phyloP scores from a whole-genome alignment of 2,329 filamentous ascomycete genomes.

The Leptographium lundbergii region DNA sequence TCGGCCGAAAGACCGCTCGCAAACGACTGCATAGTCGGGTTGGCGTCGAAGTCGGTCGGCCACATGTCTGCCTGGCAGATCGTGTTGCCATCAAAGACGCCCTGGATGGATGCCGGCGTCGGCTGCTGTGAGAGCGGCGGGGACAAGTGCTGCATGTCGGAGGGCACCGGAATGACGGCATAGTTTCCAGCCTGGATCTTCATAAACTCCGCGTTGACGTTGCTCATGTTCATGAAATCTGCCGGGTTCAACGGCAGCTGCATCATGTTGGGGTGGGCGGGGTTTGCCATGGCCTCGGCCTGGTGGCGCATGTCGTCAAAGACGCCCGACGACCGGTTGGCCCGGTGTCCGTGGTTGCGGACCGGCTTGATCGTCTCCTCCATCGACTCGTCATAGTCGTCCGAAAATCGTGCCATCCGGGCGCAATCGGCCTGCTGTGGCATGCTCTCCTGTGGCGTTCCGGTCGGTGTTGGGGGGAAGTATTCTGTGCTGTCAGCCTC shows the following conservation, averaged over 20 bases:
- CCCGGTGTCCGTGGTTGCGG: slow-evolving; percentile 18
- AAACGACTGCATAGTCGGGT: slow-evolving; percentile 10
- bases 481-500: slow-evolving; percentile 30
- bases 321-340: slow-evolving; percentile 34
- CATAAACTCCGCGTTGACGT: slow-evolving; percentile 22
- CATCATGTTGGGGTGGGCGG: slow-evolving; percentile 39
- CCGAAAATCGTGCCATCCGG: slow-evolving; percentile 38
- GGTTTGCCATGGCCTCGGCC: slow-evolving; percentile 40
- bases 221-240: slow-evolving; percentile 39
- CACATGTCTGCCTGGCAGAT: slow-evolving; percentile 30
- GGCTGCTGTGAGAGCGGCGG: slow-evolving; percentile 38
- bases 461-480: slow-evolving; percentile 54
- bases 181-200: slow-evolving; percentile 19
- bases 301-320: slow-evolving; percentile 48
- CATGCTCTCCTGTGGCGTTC: slow-evolving; percentile 42
- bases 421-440: slow-evolving; percentile 23
- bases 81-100: slow-evolving; percentile 19
- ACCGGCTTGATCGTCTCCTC: slow-evolving; percentile 52
- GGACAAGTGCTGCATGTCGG: slow-evolving; percentile 26
- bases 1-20: slow-evolving; percentile 1
- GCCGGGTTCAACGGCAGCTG: slow-evolving; percentile 38
- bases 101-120: slow-evolving; percentile 38
- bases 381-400: slow-evolving; percentile 52
- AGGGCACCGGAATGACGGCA: slow-evolving; percentile 20
- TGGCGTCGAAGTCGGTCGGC: slow-evolving; percentile 14